These are phyloP conservation scores for Aspergillus awamori DNA, from an alignment of 2,329 filamentous ascomycete genomes.

Conservation along the genomic window DNA sequence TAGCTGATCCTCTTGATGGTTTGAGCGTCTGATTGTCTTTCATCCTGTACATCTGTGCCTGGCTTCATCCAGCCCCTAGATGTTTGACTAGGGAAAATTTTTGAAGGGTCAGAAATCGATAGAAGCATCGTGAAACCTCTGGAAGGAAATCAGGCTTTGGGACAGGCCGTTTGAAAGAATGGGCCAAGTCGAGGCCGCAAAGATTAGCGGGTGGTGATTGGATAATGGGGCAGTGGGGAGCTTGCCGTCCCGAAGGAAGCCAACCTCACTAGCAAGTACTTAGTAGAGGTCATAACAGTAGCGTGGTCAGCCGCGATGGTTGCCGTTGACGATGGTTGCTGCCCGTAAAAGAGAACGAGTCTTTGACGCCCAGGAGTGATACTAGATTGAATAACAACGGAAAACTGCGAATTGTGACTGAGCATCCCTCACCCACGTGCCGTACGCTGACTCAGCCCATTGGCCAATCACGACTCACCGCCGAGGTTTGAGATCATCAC, in stretches of 20 bases:
- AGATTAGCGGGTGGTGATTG: not conserved
- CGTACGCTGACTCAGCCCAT: conserved; percentile 23
- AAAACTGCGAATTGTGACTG: too few relatives aligned
- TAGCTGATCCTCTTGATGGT: not conserved
- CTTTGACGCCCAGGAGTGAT: not conserved
- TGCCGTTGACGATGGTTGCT: not conserved
- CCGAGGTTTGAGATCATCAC: not conserved
- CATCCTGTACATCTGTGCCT: not conserved
- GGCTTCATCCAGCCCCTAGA: not conserved
- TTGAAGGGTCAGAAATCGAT: not conserved
- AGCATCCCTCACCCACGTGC: conserved; percentile 2
- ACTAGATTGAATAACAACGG: too few relatives aligned
- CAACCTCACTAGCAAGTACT: not conserved
- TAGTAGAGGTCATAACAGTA: not conserved
- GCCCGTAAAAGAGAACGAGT: not conserved
- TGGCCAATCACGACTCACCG: conserved; percentile 22
- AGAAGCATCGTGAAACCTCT: not conserved
- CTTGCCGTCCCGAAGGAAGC: not conserved
- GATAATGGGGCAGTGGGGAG: not conserved
- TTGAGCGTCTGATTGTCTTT: not conserved
- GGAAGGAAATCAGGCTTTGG: not conserved
- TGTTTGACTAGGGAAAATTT: conserved; percentile 1
- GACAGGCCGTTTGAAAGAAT: not conserved
- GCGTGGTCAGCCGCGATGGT: not conserved
- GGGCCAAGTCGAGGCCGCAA: not conserved